Base-by-base conservation (phyloP, 805 yeast species). In the Hemisphaericaspora nanyangensis region DNA sequence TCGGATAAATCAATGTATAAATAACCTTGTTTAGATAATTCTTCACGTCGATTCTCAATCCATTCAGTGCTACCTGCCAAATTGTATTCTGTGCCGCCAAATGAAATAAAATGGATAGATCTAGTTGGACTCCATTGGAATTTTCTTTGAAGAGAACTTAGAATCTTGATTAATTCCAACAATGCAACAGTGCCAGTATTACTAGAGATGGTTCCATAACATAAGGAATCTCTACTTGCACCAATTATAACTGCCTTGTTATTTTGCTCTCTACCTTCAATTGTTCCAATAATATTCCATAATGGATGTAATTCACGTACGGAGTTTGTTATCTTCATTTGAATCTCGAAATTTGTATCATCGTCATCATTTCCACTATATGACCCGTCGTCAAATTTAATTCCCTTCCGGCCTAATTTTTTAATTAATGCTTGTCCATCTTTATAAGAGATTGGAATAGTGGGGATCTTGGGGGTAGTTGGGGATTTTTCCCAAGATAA, bases 31-130 rank as follows among this genome's bases (percentile, higher is more conserved):
- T 76, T 70, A 38, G 70, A 64, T 19, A 88, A 61, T 29, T 69
- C 72, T 17, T 74, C 72, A n/a, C 64, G 56, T 40, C 74, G 72
- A 27, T 69, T 63, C 48, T 83, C 85, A 6, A 82, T 70, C 74
- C 90, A 80, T 51, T 84, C 91, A 0, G 89, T 72, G n/a, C 86
- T 72, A 0, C 98, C 98, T 0, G 93, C 95, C 48, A 72, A 64
- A 55, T 89, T 89, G 52, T 83, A 88, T 44, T 81, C 79, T 0
- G 84, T 66, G 1, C 85, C 96, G 51, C 90, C 95, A 66, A 85
- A 88, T 0, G 95, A 85, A 0, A 79, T 78, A 62, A 90, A 89
- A 52, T 82, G 82, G 11, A 90, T 80, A 3, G 90, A 72, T 56
- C 98, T 74, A 29, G 88, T 59, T 0, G 98, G 97, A 33, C 70